Percentiles rank a stretch among this genome's conserved stretches.
Evolutionary conservation across 2,329 filamentous ascomycete species (phyloP).

Genomic region (Penicillium sp.): DNA sequence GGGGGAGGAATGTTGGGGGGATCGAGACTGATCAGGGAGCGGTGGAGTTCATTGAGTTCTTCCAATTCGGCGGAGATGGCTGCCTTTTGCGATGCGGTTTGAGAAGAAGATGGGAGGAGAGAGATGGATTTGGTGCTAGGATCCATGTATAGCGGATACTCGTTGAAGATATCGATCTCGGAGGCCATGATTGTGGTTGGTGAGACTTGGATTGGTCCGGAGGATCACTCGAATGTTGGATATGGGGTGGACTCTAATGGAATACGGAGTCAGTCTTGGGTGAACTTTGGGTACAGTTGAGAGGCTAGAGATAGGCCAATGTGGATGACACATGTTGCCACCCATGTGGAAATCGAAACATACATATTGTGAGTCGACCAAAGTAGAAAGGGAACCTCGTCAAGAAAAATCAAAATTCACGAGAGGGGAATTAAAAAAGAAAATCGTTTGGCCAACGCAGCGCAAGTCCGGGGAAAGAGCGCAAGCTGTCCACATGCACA

Average conservation of each 20-base stretch:
- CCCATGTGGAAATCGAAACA: no score
- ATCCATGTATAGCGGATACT: slow-evolving; percentile 76
- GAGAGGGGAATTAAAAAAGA: no score
- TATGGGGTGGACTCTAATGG: no score
- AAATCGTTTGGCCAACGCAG: no score
- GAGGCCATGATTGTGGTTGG: slow-evolving; percentile 21
- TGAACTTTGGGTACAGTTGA: no score
- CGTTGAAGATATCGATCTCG: slow-evolving; percentile 55
- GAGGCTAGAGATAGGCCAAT: no score
- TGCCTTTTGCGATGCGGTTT: slow-evolving; percentile 40
- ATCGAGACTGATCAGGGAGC: slow-evolving; percentile 59
- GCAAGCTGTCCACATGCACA: slow-evolving; percentile 21
- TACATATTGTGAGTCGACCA: no score
- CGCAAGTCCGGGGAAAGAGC: slow-evolving; percentile 8
- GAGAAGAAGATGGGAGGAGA: slow-evolving; percentile 42
- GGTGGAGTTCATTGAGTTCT: slow-evolving; percentile 73
- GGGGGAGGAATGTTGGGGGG: slow-evolving; percentile 69
- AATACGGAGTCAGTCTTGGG: no score
- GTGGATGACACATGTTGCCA: no score
- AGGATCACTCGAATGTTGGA: no score
- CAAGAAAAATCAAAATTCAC: no score
- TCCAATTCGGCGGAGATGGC: slow-evolving; percentile 60
- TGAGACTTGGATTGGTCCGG: not conserved
- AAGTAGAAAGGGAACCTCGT: no score
- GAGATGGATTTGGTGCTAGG: slow-evolving; percentile 71